These are phyloP conservation scores for Ilex paraguariensis DNA, from an alignment of 305 asterid genomes.

Conservation along the genomic window DNA sequence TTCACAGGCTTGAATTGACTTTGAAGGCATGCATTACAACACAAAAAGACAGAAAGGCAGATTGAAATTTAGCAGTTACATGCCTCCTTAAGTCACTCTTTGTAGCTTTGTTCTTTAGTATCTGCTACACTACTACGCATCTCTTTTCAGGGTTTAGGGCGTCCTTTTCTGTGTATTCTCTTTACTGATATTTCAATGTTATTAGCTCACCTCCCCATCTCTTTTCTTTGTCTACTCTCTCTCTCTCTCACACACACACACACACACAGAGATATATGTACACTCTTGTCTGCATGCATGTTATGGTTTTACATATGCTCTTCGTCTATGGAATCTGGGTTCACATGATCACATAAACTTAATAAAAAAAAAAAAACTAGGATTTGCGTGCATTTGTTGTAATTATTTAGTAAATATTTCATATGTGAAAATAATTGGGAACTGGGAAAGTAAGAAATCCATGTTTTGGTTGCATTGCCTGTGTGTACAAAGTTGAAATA, in stretches of 20 bases:
- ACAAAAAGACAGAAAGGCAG: slow-evolving; percentile 14
- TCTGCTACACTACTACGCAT: slow-evolving; percentile 18
- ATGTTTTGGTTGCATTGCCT: too few species aligned
- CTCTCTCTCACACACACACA: neutral
- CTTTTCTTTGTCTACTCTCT: slow-evolving; percentile 34
- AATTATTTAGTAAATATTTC: too few species aligned
- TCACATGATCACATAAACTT: too few species aligned
- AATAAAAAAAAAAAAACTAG: too few species aligned
- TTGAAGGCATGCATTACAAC: slow-evolving; percentile 9
- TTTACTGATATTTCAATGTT: slow-evolving; percentile 27
- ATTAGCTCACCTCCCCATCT: slow-evolving; percentile 34
- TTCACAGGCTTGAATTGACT: slow-evolving; percentile 25
- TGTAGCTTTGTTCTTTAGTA: slow-evolving; percentile 20
- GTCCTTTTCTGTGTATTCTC: slow-evolving; percentile 34
- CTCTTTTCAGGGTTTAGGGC: slow-evolving; percentile 17
- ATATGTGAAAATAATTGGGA: too few species aligned
- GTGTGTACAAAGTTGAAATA: too few species aligned
- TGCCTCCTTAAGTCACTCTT: slow-evolving; percentile 25
- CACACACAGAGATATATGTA: too few species aligned
- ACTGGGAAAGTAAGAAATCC: too few species aligned
- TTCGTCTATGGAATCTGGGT: too few species aligned
- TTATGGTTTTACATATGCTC: too few species aligned
- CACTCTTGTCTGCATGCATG: too few species aligned
- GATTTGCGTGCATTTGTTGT: too few species aligned
- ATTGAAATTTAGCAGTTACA: slow-evolving; percentile 27